Base-by-base conservation (phyloP, 2,329 filamentous ascomycete genomes). In the Graphiopsis chlorocephala region DNA sequence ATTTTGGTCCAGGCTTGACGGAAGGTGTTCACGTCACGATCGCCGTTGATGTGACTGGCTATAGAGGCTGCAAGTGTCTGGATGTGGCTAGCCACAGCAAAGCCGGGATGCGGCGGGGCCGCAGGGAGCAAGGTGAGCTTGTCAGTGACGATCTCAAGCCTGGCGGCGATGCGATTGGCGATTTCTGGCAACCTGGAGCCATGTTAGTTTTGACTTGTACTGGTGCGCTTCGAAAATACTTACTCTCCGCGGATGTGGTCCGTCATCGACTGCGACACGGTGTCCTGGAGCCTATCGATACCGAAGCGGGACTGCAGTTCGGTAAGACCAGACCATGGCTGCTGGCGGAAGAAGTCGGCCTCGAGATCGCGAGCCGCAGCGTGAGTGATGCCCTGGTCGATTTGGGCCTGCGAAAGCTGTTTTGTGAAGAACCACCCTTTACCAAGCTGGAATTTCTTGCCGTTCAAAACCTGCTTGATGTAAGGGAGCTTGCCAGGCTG, bases 361-460 rank as follows among this genome's bases (percentile, higher is more conserved):
- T 89, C 87, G 10, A 81, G 75, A 0, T 68, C 17, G 0, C 85
- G 78, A 0, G 86, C 86, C 6, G 79, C 70, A 0, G 71, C 62
- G 63, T 87, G 82, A 1, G 78, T 78, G 0, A 84, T 72, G 0
- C 74, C 68, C 23, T 48, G 28, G 14, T 83, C 73, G 0, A 85
- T 77, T 0, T 89, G 78, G 0, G 82, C 78, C 58, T 86, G 82
- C 0, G 78, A 79, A 78, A 85, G 84, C 3, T 89, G 88, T 1
- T 89, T 86, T 0, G 89, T 90, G 0, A 93, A 91, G 10, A 89
- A 96, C 72, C 94, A 97, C 0, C 90, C 90, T n/a, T 91, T 82
- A 0, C 88, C 88, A 0, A 93, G 84, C 0, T 74, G 72, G 65
- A 91, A 91, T 1, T 85, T 84, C 1, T 85, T 73, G 0, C 87